Percentiles rank a stretch among this genome's conserved stretches.
These are phyloP conservation scores for Haplosporangium sp. DNA, from an alignment of 371 early-diverging fungal species.

Conservation along the genomic window DNA sequence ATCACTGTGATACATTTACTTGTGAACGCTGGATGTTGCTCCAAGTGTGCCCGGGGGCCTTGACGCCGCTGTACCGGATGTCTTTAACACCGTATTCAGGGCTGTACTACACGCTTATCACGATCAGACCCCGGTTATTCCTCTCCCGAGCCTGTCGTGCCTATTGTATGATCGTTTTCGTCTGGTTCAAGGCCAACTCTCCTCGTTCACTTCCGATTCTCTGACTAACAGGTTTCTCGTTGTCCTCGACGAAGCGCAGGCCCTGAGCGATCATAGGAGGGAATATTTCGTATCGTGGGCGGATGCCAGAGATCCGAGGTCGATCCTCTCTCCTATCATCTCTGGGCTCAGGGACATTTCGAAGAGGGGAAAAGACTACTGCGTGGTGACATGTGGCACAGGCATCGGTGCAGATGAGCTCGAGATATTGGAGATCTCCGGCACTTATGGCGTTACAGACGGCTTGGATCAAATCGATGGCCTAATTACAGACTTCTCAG, in stretches of 20 bases:
- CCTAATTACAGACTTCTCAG: conserved; percentile 33
- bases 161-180: conserved; percentile 26
- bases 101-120: conserved; percentile 16
- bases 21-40: conserved; percentile 48
- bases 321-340: conserved; percentile 37
- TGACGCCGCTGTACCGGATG: conserved; percentile 28
- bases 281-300: conserved; percentile 24
- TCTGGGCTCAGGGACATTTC: conserved; percentile 34
- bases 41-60: conserved; percentile 45
- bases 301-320: conserved; percentile 23
- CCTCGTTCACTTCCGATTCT: conserved; percentile 22
- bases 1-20: conserved; percentile 33
- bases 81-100: conserved; percentile 37
- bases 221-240: conserved; percentile 30
- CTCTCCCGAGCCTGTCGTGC: conserved; percentile 20
- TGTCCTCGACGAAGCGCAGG: conserved; percentile 46
- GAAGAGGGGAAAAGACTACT: conserved; percentile 6
- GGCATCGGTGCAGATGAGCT: conserved; percentile 36
- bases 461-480: conserved; percentile 14
- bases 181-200: conserved; percentile 27
- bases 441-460: conserved; percentile 25
- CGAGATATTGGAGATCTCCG: conserved; percentile 21
- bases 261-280: conserved; percentile 32
- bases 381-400: conserved; percentile 44
- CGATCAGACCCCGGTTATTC: conserved; percentile 11